Conservation (phyloP, 2,329 filamentous ascomycete species). For the Botrytis deweyae region DNA sequence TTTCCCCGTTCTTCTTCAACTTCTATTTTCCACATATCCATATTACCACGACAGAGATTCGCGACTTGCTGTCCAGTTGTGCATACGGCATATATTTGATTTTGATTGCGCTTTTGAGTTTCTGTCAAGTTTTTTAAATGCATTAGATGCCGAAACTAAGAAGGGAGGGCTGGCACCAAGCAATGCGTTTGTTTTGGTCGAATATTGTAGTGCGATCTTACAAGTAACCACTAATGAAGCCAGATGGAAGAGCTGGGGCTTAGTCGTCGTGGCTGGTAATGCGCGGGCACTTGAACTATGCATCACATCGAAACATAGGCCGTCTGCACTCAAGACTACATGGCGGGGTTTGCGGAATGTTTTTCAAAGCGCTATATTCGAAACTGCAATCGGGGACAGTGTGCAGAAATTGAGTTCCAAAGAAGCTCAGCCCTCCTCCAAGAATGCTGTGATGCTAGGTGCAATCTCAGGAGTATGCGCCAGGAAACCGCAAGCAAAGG, state of each 20-base stretch:
- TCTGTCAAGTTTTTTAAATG: conserved; percentile 63
- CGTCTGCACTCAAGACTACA: conserved; percentile 74
- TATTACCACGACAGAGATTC: conserved; percentile 85
- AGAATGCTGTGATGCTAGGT: conserved; percentile 76
- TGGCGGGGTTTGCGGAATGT: conserved; percentile 76
- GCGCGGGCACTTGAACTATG: conserved; percentile 78
- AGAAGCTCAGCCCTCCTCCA: conserved; percentile 59
- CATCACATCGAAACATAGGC: conserved; percentile 62
- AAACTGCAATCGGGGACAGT: conserved; percentile 46
- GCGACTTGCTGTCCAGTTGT: conserved; percentile 77
- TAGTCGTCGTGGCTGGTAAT: conserved; percentile 65
- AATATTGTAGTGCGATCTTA: conserved; percentile 83
- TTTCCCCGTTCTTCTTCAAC: conserved; percentile 58
- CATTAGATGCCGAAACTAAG: conserved; percentile 68
- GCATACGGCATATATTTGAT: conserved; percentile 67
- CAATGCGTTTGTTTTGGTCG: conserved; percentile 83
- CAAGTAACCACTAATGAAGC: conserved; percentile 64
- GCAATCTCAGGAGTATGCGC: conserved; percentile 84
- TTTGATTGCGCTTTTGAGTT: conserved; percentile 54
- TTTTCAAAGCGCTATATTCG: conserved; percentile 54
- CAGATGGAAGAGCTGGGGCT: conserved; percentile 63
- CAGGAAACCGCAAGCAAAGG: conserved; percentile 63
- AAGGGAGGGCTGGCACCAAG: conserved; percentile 75
- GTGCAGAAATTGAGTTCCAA: conserved; percentile 70
- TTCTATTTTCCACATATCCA: conserved; percentile 84